Base-by-base conservation (phyloP, 2,329 filamentous ascomycete genomes). In the Monilinia fructicola region DNA sequence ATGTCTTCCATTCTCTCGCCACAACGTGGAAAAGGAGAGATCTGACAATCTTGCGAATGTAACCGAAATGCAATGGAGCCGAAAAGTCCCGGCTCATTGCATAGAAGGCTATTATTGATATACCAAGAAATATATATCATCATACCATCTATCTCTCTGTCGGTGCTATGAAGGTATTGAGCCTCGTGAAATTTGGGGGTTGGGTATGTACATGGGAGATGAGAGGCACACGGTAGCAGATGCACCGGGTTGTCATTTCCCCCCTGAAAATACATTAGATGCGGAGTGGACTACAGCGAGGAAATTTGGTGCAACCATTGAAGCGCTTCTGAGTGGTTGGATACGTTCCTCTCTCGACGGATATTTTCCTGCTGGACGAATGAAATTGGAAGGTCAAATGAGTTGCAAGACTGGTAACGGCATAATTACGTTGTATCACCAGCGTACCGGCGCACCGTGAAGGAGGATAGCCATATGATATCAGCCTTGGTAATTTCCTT, bases 101-200 rank as follows among this genome's bases (percentile, higher is more conserved):
- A 62, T 62, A 62, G 48, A 31, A n/a, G 59, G 23, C n/a, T 38
- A 60, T 50, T 38, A 60, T 50, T 23, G n/a, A 35, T 18, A 48
- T 48, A 23, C 44, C 56, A 23, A 59, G 26, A 48, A 23, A 35
- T 23, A n/a, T 46, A 48, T 16, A 31, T 28, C 10, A 3, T 35
- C 18, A 6, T n/a, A 4, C 10, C 16, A 5, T 35, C 38, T 16
- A 1, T 59, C 40, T 42, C 40, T 42, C 38, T 16, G 2, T 59
- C 56, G 26, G 56, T 14, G 26, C 7, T 28, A 21, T 46, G 42
- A 31, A 59, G 23, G 55, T 44, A 31, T 46, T 38, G 42, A 48
- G 26, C 56, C 42, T 59, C 18, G 59, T 40, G 31, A 62, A 48
- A n/a, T 40, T 35, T 48, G 21, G 26, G 54, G 42, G 56, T 35